phyloP scores from a whole-genome alignment of 2,329 filamentous ascomycete species.

The Amylocarpus encephaloides region DNA sequence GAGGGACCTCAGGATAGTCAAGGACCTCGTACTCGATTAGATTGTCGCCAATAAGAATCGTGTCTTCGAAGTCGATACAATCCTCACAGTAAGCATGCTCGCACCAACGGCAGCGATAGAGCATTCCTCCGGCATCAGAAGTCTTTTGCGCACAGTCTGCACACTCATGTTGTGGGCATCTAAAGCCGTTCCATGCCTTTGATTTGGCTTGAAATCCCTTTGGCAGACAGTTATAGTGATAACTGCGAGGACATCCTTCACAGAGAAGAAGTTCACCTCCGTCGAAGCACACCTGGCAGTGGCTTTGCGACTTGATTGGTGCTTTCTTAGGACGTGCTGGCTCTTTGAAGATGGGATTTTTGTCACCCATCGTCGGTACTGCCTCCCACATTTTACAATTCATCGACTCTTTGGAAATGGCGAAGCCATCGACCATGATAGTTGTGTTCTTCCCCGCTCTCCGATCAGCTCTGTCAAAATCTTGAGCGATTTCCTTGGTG shows the following conservation, averaged over 20 bases:
- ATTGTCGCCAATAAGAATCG: slow-evolving; percentile 44
- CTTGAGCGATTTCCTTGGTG: slow-evolving; percentile 34
- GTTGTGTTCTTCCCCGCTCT: slow-evolving; percentile 51
- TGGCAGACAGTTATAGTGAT: slow-evolving; percentile 45
- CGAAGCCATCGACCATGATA: slow-evolving; percentile 49
- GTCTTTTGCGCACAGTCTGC: slow-evolving; percentile 46
- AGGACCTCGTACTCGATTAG: slow-evolving; percentile 47
- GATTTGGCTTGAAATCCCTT: slow-evolving; percentile 36
- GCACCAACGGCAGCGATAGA: slow-evolving; percentile 49
- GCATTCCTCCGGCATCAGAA: slow-evolving; percentile 35
- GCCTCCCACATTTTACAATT: slow-evolving; percentile 49
- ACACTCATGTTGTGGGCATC: slow-evolving; percentile 51
- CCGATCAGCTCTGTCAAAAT: slow-evolving; percentile 40
- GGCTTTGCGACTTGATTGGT: slow-evolving; percentile 40
- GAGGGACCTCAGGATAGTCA: slow-evolving; percentile 35
- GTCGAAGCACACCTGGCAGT: slow-evolving; percentile 47
- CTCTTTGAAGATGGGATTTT: slow-evolving; percentile 46
- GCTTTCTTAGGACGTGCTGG: slow-evolving; percentile 42
- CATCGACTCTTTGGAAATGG: slow-evolving; percentile 50
- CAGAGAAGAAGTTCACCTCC: slow-evolving; percentile 43
- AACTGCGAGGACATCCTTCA: slow-evolving; percentile 47
- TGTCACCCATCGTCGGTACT: slow-evolving; percentile 49
- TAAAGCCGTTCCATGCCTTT: slow-evolving; percentile 39
- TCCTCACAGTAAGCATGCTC: slow-evolving; percentile 51
- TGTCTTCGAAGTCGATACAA: slow-evolving; percentile 47